phyloP scores from a whole-genome alignment of 164 flowering plant genomes.

The Magnolia officinalis region DNA sequence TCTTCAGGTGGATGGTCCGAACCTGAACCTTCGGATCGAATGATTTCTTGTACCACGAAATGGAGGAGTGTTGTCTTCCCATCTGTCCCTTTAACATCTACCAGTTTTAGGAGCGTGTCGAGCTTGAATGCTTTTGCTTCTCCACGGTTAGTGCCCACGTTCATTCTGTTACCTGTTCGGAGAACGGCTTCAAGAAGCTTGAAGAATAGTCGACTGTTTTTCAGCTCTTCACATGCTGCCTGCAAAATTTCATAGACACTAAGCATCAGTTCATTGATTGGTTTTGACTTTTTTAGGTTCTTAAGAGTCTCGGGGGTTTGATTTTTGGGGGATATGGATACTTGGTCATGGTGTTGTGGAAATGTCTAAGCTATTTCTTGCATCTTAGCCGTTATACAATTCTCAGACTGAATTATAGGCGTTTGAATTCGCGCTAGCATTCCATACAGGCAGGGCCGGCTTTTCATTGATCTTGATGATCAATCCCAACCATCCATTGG shows the following conservation, averaged over 20 bases:
- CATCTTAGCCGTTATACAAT: too few relatives aligned
- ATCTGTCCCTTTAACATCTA: slow-evolving; percentile 89
- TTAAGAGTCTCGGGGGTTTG: neutral
- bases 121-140: slow-evolving; percentile 94
- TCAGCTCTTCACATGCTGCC: slow-evolving; percentile 88
- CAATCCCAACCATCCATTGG: too few relatives aligned
- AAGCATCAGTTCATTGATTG: slow-evolving; percentile 6
- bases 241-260: slow-evolving; percentile 27
- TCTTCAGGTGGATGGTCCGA: slow-evolving; percentile 31
- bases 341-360: too few relatives aligned
- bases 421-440: too few relatives aligned
- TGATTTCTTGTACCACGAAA: slow-evolving; percentile 96
- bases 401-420: too few relatives aligned
- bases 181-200: slow-evolving; percentile 98
- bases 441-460: too few relatives aligned
- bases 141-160: slow-evolving; percentile 94
- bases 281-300: neutral
- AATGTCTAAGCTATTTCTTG: too few relatives aligned
- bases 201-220: slow-evolving; percentile 80
- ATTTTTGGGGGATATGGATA: too few relatives aligned
- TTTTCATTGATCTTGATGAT: too few relatives aligned
- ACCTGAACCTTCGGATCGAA: slow-evolving; percentile 61
- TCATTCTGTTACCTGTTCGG: slow-evolving; percentile 93
- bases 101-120: slow-evolving; percentile 83
- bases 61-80: slow-evolving; percentile 97